Evolutionary conservation across 1,284 basidiomycete species (phyloP).

Genomic region (Ustilago trichophora): DNA sequence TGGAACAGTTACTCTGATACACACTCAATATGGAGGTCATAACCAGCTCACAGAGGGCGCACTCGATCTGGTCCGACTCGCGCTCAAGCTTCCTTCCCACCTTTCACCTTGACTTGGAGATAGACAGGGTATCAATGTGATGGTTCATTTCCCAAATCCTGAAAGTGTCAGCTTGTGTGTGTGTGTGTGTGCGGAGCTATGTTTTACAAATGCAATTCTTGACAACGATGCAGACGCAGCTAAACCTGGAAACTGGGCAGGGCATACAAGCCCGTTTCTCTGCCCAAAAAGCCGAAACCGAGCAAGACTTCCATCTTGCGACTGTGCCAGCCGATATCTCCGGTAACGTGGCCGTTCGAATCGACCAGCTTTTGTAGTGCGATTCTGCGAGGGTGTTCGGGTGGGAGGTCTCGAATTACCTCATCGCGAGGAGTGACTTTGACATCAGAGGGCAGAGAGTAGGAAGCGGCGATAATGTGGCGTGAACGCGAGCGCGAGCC

Average conservation of each 20-base stretch:
- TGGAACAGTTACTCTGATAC: slow-evolving; percentile 37
- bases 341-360: slow-evolving; percentile 86
- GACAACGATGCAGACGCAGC: slow-evolving; percentile 1
- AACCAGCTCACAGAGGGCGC: slow-evolving; percentile 47
- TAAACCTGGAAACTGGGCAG: slow-evolving; percentile 56
- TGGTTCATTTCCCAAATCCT: no score
- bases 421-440: slow-evolving; percentile 43
- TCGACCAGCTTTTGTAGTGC: slow-evolving; percentile 79
- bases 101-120: background rate
- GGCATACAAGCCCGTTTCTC: slow-evolving; percentile 88
- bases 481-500: slow-evolving; percentile 53
- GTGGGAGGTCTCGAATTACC: slow-evolving; percentile 73
- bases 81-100: slow-evolving; percentile 17
- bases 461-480: slow-evolving; percentile 12
- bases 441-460: slow-evolving; percentile 19
- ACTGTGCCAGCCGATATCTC: slow-evolving; percentile 91
- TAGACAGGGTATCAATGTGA: no score
- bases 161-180: no score
- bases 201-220: no score
- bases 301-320: slow-evolving; percentile 96
- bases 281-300: slow-evolving; percentile 87
- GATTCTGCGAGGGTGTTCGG: slow-evolving; percentile 74
- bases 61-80: slow-evolving; percentile 37
- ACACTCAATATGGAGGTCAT: slow-evolving; percentile 49
- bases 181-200: no score